A percentile compares a stretch with the other conserved stretches of the same genome.
Evolutionary conservation across 1,284 basidiomycete genomes (phyloP).

Genomic region (Malassezia furfur): DNA sequence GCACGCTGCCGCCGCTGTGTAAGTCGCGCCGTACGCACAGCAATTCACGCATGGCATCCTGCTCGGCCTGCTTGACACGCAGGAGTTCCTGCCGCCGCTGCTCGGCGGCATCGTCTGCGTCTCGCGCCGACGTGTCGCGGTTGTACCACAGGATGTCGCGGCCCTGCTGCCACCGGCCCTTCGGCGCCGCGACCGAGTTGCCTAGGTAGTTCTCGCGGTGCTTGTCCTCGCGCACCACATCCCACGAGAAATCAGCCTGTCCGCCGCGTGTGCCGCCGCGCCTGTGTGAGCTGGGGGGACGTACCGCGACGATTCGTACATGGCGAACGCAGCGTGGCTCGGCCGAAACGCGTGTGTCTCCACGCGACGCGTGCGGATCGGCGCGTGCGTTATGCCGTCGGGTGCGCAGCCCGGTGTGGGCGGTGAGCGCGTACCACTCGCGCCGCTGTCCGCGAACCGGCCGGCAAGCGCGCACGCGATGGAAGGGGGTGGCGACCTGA

Average conservation of each 20-base stretch:
- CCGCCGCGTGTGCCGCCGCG: constrained; percentile 40
- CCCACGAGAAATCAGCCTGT: constrained; percentile 42
- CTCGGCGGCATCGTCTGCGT: constrained; percentile 17
- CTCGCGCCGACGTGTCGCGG: constrained; percentile 21
- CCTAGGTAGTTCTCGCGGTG: constrained; percentile 46
- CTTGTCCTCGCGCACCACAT: constrained; percentile 37
- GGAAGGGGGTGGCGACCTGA: too few relatives aligned
- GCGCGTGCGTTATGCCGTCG: background rate
- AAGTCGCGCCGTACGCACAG: constrained; percentile 18
- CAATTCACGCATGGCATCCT: constrained; percentile 31
- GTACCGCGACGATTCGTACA: constrained; percentile 5
- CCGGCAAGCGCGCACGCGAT: too few relatives aligned
- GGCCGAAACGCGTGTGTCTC: background rate
- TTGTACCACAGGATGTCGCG: constrained; percentile 47
- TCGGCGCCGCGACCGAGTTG: constrained; percentile 42
- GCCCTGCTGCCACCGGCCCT: constrained; percentile 43
- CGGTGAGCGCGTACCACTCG: too few relatives aligned
- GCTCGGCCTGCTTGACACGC: constrained; percentile 37
- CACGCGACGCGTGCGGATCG: background rate
- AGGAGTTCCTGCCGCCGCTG: constrained; percentile 30
- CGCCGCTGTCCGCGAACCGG: too few relatives aligned
- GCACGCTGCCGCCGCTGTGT: background rate
- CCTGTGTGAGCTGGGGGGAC: background rate
- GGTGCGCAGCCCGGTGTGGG: too few relatives aligned
- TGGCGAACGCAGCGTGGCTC: background rate